phyloP scores from a whole-genome alignment of 306 rosid species.

The Corylus americana region DNA sequence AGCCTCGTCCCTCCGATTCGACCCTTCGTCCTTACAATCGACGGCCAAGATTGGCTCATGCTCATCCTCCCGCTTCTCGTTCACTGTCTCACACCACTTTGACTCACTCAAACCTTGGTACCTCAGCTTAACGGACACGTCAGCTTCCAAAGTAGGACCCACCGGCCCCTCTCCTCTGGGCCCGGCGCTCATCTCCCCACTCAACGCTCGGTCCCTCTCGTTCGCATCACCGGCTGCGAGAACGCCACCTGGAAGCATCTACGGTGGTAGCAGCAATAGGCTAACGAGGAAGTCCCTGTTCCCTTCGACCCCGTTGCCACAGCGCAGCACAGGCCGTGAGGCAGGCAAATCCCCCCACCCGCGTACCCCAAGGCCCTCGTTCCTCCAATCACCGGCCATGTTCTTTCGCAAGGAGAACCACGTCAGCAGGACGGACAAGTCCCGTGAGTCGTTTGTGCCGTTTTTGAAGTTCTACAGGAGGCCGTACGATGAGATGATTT shows the following conservation, averaged over 20 bases:
- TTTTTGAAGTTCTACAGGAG: conserved; percentile 72
- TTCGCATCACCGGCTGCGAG: conserved; percentile 86
- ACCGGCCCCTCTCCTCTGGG: conserved; percentile 52
- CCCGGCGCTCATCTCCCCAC: conserved; percentile 80
- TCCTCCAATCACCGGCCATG: conserved; percentile 89
- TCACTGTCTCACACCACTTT: conserved; percentile 83
- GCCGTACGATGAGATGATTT: conserved; percentile 90
- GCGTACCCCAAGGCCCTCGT: conserved; percentile 65
- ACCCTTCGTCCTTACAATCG: conserved; percentile 51
- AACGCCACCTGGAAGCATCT: conserved; percentile 51
- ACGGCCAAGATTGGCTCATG: conserved; percentile 76
- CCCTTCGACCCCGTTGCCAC: conserved; percentile 86
- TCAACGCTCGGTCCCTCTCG: conserved; percentile 85
- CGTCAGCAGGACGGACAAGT: conserved; percentile 54
- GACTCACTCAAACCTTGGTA: conserved; percentile 97
- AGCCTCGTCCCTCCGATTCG: conserved; percentile 85
- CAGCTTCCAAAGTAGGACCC: conserved; percentile 88
- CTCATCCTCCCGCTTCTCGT: conserved; percentile 92
- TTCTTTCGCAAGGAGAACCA: conserved; percentile 73
- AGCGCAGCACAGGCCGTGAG: conserved; percentile 41
- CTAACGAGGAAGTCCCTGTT: conserved; percentile 59
- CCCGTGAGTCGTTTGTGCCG: conserved; percentile 68
- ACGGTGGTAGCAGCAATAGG: conserved; percentile 36
- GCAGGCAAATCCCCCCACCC: conserved; percentile 30
- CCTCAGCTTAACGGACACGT: conserved; percentile 79